phyloP scores from a whole-genome alignment of 1,284 basidiomycete genomes.

The Ganoderma sinense region DNA sequence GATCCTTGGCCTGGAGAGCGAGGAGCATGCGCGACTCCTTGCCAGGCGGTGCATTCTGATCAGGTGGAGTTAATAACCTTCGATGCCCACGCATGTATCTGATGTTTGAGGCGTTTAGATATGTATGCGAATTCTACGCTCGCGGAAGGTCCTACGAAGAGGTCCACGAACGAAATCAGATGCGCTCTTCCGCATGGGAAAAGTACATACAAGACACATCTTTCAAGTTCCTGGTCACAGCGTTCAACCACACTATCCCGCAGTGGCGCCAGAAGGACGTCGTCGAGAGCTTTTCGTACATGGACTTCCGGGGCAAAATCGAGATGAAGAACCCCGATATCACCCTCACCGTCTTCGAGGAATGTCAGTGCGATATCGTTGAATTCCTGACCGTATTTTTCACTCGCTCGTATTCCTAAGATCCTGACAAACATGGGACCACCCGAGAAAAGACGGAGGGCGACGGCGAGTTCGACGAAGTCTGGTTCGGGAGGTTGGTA shows the following conservation, averaged over 20 bases:
- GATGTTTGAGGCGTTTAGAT: slow-evolving; percentile 53
- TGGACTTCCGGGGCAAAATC: slow-evolving; percentile 85
- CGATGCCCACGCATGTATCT: background rate
- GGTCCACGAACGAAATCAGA: slow-evolving; percentile 68
- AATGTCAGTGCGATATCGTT: slow-evolving; percentile 65
- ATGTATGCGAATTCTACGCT: slow-evolving; percentile 80
- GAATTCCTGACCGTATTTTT: background rate
- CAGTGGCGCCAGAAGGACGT: slow-evolving; percentile 70
- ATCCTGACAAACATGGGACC: slow-evolving; percentile 54
- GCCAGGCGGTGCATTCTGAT: slow-evolving; percentile 85
- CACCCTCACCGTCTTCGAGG: slow-evolving; percentile 86
- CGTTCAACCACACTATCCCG: slow-evolving; percentile 80
- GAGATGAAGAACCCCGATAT: slow-evolving; percentile 86
- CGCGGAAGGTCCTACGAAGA: slow-evolving; percentile 72
- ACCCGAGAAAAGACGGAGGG: slow-evolving; percentile 60
- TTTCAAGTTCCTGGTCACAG: slow-evolving; percentile 85
- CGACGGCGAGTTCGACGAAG: slow-evolving; percentile 72
- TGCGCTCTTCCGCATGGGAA: slow-evolving; percentile 61
- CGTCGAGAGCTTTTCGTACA: slow-evolving; percentile 87
- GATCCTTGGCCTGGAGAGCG: slow-evolving; percentile 72
- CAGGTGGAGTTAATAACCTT: slow-evolving; percentile 59
- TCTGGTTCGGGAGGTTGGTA: slow-evolving; percentile 89
- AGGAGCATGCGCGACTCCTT: slow-evolving; percentile 79
- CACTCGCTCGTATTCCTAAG: slow-evolving; percentile 38
- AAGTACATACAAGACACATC: slow-evolving; percentile 70